Evolutionary conservation across 2,329 filamentous ascomycete species (phyloP).

Genomic region (Didymella keratinophila): DNA sequence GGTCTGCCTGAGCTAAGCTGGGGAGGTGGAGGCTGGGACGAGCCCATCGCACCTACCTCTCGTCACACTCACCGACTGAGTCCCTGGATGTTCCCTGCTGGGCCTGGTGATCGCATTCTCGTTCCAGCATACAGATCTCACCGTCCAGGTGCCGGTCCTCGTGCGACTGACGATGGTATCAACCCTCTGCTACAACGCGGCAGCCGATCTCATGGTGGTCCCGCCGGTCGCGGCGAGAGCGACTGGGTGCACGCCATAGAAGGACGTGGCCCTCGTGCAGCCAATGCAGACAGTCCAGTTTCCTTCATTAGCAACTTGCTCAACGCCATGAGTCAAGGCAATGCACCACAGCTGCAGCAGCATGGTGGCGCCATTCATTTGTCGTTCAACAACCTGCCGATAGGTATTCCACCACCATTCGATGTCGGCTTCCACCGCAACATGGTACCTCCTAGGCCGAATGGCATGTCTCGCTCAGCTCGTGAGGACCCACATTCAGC

Average conservation of each 20-base stretch:
- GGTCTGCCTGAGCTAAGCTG: conserved; percentile 54
- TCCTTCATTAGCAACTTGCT: conserved; percentile 66
- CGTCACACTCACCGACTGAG: conserved; percentile 63
- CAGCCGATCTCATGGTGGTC: conserved; percentile 44
- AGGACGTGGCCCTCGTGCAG: conserved; percentile 54
- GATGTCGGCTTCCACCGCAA: conserved; percentile 45
- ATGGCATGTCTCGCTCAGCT: conserved; percentile 46
- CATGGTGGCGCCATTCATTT: conserved; percentile 60
- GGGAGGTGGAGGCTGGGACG: conserved; percentile 61
- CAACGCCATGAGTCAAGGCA: conserved; percentile 60
- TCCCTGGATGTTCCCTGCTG: conserved; percentile 65
- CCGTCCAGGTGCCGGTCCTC: conserved; percentile 62
- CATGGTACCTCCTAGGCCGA: conserved; percentile 42
- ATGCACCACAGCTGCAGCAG: conserved; percentile 40
- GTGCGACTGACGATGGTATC: conserved; percentile 76
- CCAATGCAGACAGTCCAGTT: conserved; percentile 59
- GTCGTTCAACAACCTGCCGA: conserved; percentile 56
- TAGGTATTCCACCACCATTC: conserved; percentile 44
- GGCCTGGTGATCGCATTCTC: conserved; percentile 56
- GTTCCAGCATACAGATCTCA: conserved; percentile 60
- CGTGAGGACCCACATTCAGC: conserved; percentile 73
- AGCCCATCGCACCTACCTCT: conserved; percentile 53
- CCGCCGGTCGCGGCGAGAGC: conserved; percentile 53
- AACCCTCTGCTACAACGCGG: conserved; percentile 84
- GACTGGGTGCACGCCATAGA: conserved; percentile 64